Evolutionary conservation across 169 alveolate genomes (phyloP), one percentile per base, ranked within the genome.

Genomic region (Cryptosporidium sp.): DNA sequence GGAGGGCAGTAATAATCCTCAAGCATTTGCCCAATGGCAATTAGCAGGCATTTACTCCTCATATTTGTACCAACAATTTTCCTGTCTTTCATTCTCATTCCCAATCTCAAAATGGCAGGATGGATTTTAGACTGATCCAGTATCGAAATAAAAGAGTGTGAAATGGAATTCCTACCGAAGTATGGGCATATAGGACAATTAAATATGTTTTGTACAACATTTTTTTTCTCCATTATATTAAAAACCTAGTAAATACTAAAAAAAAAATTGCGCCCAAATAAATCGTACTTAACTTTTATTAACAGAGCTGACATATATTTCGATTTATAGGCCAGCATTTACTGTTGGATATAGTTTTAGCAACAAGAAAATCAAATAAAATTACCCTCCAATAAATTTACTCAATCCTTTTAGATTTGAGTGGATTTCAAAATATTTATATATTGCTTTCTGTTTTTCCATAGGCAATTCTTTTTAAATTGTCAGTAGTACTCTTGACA

Each of bases 1-100:
- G 94, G 93, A 29, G 94, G 94, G 29, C 92, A 75, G 14, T 91
- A 85, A 52, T 92, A 92, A 67, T 92, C 94, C 29, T 92, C 92
- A 29, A 92, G 91, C 91, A 92, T 91, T 37, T 91, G 92, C 31
- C 91, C 91, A 21, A 92, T 71, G 2, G 94, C 94, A 42, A 85
- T 75, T n/a, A 92, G 69, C 69, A 92, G 69, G 65, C 92, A 91
- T 53, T 85, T 91, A 42, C 91, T 92, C 45, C 94, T 87, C 67
- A 85, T 87, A 53, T 92, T 92, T 69, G 92, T 92, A 51, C 92
- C 86, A 6, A 87, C 84, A 10, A 71, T 87, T 16, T 45, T 56
- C 80, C 87, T 72, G 51, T 92, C 92, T 67, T 84, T 92, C 86
- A 92, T 91, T 75, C 85, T 85, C 70, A 92, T 84, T 48, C 94